A percentile compares a stretch with the other conserved stretches of the same genome.
phyloP scores from a whole-genome alignment of 2,329 filamentous ascomycete genomes.

The Verticillium nubilum region DNA sequence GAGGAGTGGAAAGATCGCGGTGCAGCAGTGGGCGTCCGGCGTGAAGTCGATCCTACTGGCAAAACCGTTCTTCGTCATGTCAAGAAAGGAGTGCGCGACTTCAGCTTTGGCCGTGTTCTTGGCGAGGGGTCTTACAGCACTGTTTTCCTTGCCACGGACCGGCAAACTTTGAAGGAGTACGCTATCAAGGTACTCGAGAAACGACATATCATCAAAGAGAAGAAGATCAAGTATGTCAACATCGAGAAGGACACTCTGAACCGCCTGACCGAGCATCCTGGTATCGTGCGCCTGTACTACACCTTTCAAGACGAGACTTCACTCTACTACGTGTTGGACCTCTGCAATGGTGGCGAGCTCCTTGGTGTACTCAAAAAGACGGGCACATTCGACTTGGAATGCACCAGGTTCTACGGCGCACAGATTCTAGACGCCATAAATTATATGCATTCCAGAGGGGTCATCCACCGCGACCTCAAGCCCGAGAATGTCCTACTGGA shows the following conservation, averaged over 20 bases:
- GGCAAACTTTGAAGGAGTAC: conserved; percentile 91
- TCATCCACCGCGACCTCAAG: conserved; percentile 95
- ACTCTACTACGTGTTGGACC: conserved; percentile 91
- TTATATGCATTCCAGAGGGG: conserved; percentile 94
- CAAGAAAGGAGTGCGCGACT: conserved; percentile 97
- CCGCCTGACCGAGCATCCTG: conserved; percentile 90
- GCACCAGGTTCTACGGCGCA: conserved; percentile 87
- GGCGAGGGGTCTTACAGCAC: conserved; percentile 98
- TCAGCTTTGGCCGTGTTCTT: conserved; percentile 83
- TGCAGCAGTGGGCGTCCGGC: conserved; percentile 76
- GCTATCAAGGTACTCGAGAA: conserved; percentile 98
- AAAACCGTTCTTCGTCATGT: conserved; percentile 76
- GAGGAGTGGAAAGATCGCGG: conserved; percentile 97
- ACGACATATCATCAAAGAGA: conserved; percentile 98
- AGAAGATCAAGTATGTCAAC: conserved; percentile 99
- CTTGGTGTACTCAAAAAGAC: conserved; percentile 91
- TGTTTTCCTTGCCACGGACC: conserved; percentile 86
- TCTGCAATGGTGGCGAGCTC: conserved; percentile 88
- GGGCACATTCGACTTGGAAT: conserved; percentile 91
- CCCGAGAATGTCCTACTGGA: conserved; percentile 95
- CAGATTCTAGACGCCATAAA: conserved; percentile 95
- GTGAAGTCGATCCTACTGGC: conserved; percentile 81
- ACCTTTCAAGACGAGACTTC: conserved; percentile 97
- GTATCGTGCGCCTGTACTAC: conserved; percentile 94
- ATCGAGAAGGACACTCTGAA: conserved; percentile 99